Conservation (phyloP, 73 alveolate species). For the Paramecium sexaurelia region DNA sequence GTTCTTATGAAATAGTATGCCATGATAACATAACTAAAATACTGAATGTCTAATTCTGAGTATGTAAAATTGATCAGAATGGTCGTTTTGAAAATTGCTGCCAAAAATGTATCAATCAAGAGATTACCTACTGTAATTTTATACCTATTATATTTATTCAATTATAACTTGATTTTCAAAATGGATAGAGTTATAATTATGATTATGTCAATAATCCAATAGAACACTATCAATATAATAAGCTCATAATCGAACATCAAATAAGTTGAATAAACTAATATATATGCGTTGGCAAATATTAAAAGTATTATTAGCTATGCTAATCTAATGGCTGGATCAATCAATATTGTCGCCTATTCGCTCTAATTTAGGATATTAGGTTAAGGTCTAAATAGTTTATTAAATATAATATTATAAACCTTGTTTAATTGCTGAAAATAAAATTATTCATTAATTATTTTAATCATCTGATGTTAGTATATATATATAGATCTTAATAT, state of each 20-base stretch:
- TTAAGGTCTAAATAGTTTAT: background rate
- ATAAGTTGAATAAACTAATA: background rate
- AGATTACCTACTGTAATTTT: constrained; percentile 3
- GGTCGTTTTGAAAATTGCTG: background rate
- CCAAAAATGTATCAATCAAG: constrained; percentile 16
- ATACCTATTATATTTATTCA: background rate
- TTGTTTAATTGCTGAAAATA: constrained; percentile 3
- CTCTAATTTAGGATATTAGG: background rate
- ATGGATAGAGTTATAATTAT: background rate
- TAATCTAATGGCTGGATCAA: background rate
- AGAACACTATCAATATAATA: background rate
- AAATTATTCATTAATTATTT: constrained; percentile 27
- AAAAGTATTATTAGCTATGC: background rate
- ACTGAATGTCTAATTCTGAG: background rate
- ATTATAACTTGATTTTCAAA: background rate
- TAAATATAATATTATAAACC: constrained; percentile 1
- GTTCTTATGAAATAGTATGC: background rate
- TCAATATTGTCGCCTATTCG: background rate
- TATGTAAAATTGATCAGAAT: background rate
- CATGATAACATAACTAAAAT: background rate
- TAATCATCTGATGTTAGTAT: background rate
- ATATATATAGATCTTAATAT: background rate
- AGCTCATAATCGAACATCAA: background rate
- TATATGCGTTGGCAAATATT: background rate
- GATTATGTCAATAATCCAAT: constrained; percentile 2